phyloP scores from a whole-genome alignment of 257 asterid genomes.

The Thymus mandschuricus region DNA sequence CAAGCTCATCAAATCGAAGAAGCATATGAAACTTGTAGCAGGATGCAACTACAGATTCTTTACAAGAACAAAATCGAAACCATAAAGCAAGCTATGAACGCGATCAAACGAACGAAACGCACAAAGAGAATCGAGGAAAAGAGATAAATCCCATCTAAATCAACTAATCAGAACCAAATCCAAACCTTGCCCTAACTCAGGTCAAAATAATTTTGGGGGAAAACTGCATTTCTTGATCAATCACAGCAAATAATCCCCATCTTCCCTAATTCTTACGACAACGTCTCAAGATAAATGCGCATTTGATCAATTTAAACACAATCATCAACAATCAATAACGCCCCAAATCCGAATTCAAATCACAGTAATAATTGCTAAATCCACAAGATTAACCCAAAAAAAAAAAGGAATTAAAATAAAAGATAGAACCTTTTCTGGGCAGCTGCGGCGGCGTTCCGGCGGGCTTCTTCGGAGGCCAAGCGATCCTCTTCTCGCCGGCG shows the following conservation, averaged over 20 bases:
- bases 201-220: not conserved
- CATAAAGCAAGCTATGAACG: not conserved
- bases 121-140: not conserved
- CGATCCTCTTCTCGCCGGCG: constrained; percentile 79
- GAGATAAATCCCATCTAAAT: not conserved
- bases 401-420: not conserved
- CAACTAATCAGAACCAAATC: constrained; percentile 1
- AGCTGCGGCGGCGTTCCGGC: constrained; percentile 87
- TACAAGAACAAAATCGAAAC: not conserved
- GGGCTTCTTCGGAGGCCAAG: constrained; percentile 83
- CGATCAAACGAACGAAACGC: not conserved
- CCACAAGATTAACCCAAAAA: not conserved
- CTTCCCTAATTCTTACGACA: constrained; percentile 7
- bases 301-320: constrained; percentile 14
- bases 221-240: constrained; percentile 14
- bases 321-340: constrained; percentile 23
- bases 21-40: constrained; percentile 8
- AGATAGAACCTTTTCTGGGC: constrained; percentile 72
- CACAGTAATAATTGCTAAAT: not conserved
- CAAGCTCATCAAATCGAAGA: constrained; percentile 22
- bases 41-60: not conserved
- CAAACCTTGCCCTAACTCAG: not conserved
- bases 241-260: not conserved
- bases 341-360: not conserved
- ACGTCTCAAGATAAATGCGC: not conserved